phyloP scores from a whole-genome alignment of 2,329 filamentous ascomycete species.

The Colletotrichum agaves region DNA sequence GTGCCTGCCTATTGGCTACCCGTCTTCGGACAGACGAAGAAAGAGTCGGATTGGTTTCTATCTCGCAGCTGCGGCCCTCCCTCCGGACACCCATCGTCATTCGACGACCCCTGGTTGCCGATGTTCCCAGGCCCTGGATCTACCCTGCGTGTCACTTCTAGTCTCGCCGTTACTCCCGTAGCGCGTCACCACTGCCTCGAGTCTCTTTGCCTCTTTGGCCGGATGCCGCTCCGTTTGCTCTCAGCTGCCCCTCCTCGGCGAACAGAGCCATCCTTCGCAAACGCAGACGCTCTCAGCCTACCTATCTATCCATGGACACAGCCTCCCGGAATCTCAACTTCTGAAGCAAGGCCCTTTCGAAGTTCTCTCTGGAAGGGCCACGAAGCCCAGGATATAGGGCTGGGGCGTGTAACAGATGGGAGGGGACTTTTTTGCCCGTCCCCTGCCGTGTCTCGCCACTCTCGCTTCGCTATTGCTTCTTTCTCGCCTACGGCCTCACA shows the following conservation, averaged over 20 bases:
- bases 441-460: not conserved
- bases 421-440: conserved; percentile 5
- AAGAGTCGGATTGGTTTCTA: conserved; percentile 21
- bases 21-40: not conserved
- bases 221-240: conserved; percentile 3
- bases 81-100: not conserved
- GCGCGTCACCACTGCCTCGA: conserved; percentile 20
- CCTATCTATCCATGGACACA: too few relatives aligned
- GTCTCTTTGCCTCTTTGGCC: conserved; percentile 7
- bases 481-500: not conserved
- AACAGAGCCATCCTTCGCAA: conserved; percentile 2
- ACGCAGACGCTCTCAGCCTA: not conserved
- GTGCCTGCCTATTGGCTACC: not conserved
- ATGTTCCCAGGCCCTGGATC: conserved; percentile 12
- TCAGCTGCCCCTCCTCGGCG: not conserved
- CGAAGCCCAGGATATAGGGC: conserved; percentile 5
- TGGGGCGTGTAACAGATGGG: conserved; percentile 29
- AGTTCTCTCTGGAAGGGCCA: not conserved
- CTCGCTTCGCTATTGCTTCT: conserved; percentile 9
- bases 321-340: conserved; percentile 25
- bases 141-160: not conserved
- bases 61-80: conserved; percentile 7
- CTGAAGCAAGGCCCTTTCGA: conserved; percentile 16
- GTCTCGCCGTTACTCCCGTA: conserved; percentile 19
- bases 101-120: conserved; percentile 6